Conservation (phyloP, 1,284 basidiomycete genomes). For the Moesziomyces sp. region DNA sequence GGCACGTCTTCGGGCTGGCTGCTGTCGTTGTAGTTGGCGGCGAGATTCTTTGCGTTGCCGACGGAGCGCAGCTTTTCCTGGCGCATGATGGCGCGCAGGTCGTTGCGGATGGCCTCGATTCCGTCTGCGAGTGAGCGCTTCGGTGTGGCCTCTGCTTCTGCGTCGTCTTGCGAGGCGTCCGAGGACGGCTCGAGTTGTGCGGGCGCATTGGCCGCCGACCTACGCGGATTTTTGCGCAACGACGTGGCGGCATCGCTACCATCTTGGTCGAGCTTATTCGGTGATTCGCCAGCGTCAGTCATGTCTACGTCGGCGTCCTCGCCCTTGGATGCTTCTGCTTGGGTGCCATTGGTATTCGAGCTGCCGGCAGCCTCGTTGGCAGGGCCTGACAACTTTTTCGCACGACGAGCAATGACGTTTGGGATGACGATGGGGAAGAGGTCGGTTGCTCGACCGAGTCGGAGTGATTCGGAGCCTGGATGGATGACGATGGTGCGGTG, state of each 20-base stretch:
- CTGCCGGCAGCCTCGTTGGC: not conserved
- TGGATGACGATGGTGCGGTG: conserved; percentile 81
- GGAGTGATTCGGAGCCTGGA: conserved; percentile 85
- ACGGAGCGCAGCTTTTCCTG: conserved; percentile 64
- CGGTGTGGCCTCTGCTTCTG: not conserved
- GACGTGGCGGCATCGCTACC: conserved; percentile 4
- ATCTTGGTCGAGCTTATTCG: not conserved
- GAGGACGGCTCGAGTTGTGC: conserved; percentile 5
- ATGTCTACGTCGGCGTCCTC: conserved; percentile 22
- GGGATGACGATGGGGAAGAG: conserved; percentile 79
- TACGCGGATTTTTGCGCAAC: conserved; percentile 24
- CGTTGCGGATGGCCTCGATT: conserved; percentile 61
- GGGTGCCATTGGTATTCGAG: not conserved
- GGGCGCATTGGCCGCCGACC: conserved; percentile 15
- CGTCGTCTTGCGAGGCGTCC: conserved; percentile 4
- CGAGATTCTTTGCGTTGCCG: conserved; percentile 60
- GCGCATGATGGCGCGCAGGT: conserved; percentile 66
- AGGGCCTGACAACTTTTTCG: conserved; percentile 11
- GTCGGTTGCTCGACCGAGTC: conserved; percentile 91
- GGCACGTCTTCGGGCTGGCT: conserved; percentile 56
- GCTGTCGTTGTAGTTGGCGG: conserved; percentile 63
- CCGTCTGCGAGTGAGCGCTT: conserved; percentile 35
- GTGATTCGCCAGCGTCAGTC: conserved; percentile 4
- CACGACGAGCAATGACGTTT: conserved; percentile 77
- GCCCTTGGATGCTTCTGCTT: not conserved